A percentile compares a stretch with the other conserved stretches of the same genome.
phyloP scores from a whole-genome alignment of 345 rosid species.

The Barbarea vulgaris region DNA sequence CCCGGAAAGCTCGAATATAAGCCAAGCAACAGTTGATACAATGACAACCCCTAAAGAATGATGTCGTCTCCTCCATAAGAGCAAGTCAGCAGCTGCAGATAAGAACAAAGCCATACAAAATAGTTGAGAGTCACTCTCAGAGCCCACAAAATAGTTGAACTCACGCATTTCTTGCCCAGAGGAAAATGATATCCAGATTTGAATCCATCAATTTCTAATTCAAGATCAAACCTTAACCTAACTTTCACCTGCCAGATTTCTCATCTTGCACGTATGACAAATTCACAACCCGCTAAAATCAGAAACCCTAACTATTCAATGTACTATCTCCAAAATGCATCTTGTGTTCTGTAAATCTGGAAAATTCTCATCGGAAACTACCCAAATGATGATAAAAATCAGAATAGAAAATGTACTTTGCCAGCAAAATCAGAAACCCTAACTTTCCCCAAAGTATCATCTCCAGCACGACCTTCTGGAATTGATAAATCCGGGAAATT shows the following conservation, averaged over 20 bases:
- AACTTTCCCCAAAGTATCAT: neutral
- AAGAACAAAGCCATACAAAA: slow-evolving; percentile 21
- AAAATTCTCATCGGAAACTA: neutral
- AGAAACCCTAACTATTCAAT: neutral
- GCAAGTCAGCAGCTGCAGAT: slow-evolving; percentile 70
- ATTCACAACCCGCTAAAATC: neutral
- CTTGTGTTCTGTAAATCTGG: neutral
- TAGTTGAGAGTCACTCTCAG: neutral
- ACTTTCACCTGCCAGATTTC: slow-evolving; percentile 18
- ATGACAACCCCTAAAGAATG: slow-evolving; percentile 66
- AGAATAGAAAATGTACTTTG: neutral
- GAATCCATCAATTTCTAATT: slow-evolving; percentile 6
- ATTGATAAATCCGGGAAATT: neutral
- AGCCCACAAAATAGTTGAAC: neutral
- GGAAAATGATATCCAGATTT: neutral
- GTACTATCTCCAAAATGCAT: neutral
- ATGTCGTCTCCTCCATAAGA: slow-evolving; percentile 70
- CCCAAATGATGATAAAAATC: neutral
- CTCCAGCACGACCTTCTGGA: neutral
- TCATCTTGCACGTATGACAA: neutral
- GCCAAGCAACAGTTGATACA: slow-evolving; percentile 86
- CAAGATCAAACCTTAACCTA: slow-evolving; percentile 29
- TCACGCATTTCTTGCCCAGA: neutral
- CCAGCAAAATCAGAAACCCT: slow-evolving; percentile 31
- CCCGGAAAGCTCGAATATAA: slow-evolving; percentile 73